A percentile compares a stretch with the other conserved stretches of the same genome.
Conservation (phyloP, 129 eudicot species). For the Rutidosis leptorrhynchoides region DNA sequence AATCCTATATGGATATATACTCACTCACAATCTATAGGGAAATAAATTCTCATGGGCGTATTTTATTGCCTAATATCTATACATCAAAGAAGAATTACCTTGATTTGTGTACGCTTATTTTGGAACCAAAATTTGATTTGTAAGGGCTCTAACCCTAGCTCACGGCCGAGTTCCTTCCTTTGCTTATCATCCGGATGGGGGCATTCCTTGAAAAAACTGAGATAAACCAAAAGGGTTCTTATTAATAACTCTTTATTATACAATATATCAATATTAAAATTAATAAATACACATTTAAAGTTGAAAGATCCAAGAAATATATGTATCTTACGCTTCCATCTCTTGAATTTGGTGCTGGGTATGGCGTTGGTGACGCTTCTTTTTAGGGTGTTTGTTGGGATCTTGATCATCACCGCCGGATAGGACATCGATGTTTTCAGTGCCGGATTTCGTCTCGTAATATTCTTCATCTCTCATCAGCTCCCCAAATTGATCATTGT, state of each 20-base stretch:
- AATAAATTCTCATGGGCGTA: no score
- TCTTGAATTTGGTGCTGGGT: slow-evolving; percentile 93
- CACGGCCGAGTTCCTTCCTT: slow-evolving; percentile 93
- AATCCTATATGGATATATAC: no score
- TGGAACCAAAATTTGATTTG: slow-evolving; percentile 99
- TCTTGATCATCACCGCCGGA: slow-evolving; percentile 95
- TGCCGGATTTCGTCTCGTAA: slow-evolving; percentile 74
- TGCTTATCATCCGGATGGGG: slow-evolving; percentile 99
- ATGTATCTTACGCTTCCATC: slow-evolving; percentile 91
- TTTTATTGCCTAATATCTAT: no score
- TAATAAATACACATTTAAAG: no score
- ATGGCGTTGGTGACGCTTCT: slow-evolving; percentile 96
- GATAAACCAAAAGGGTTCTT: no score
- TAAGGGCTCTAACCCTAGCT: slow-evolving; percentile 75
- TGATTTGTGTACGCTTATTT: slow-evolving; percentile 95
- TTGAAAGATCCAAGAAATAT: no score
- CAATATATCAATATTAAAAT: no score
- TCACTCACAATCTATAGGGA: no score
- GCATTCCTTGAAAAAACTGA: slow-evolving; percentile 92
- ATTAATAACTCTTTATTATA: no score
- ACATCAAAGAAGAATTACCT: no score
- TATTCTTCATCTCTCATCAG: slow-evolving; percentile 82
- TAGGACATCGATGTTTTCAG: slow-evolving; percentile 70
- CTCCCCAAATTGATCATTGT: slow-evolving; percentile 60
- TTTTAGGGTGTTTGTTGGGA: slow-evolving; percentile 79